Evolutionary conservation across 805 yeast genomes (phyloP), one percentile per base, ranked within the genome.

Genomic region (Yamadazyma insecticola): DNA sequence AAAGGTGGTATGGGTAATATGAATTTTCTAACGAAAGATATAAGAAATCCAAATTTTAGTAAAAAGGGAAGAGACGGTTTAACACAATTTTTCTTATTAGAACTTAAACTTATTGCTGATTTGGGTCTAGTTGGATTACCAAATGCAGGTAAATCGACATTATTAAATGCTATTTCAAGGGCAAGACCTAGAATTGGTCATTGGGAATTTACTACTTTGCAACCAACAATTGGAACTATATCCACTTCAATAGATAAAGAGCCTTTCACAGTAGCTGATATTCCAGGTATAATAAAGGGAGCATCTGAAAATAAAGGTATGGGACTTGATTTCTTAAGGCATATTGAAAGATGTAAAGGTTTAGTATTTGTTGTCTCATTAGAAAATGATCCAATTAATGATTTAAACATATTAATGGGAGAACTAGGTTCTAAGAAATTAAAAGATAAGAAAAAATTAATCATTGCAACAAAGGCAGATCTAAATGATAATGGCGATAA

Each of bases 401-500:
- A 88, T 44, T 57, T 92, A 25, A 45, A 76, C 11, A 54, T 75
- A 0, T 61, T 90, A 33, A 53, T 85, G 1, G 60, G 61, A 1
- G 98, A 92, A 50, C 69, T 92, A 41, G 95, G 95, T 0, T 53
- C 66, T 1, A 61, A 70, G 26, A 67, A 90, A 30, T 56, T 84
- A 52, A 44, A 55, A n/a, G 60, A 57, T 21, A 88, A 88, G 48
- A 71, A 66, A 24, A 70, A 82, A 1, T 61, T 92, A 35, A 75
- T 92, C 12, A 84, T 89, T 7, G 96, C 90, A 11, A 89, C 96
- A n/a, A 92, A 92, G 56, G 97, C 96, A 1, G 98, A 92, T 53
- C 47, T 85, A 13, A 73, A 71, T 25, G 72, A 60, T 2, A 58
- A 81, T 2, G 63, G 70, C 23, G 65, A 60, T 4, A 74, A 67